These are phyloP conservation scores for Trametes cingulata DNA, from an alignment of 768 basidiomycete genomes.

Conservation along the genomic window DNA sequence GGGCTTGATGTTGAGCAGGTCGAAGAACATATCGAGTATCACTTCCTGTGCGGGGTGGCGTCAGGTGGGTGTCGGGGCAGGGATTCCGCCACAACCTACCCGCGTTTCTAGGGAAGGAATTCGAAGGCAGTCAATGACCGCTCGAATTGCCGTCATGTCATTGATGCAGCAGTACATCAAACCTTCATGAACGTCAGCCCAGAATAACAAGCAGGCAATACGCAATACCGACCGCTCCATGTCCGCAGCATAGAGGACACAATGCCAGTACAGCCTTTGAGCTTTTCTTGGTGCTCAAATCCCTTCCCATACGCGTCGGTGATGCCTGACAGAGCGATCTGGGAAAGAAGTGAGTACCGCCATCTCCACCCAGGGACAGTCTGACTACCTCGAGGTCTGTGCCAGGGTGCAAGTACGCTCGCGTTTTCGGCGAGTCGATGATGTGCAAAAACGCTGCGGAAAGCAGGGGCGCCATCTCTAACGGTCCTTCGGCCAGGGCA, in stretches of 20 bases:
- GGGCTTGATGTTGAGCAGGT: slow-evolving; percentile 86
- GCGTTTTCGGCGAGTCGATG: slow-evolving; percentile 80
- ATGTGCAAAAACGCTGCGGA: slow-evolving; percentile 81
- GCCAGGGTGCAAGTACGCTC: slow-evolving; percentile 76
- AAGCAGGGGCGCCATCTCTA: slow-evolving; percentile 76
- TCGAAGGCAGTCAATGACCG: slow-evolving; percentile 80
- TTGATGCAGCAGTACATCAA: slow-evolving; percentile 94
- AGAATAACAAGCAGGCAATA: neutral
- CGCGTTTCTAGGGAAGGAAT: slow-evolving; percentile 87
- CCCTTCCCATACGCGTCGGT: slow-evolving; percentile 93
- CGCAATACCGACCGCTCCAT: slow-evolving; percentile 78
- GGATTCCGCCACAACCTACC: slow-evolving; percentile 44
- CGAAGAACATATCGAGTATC: slow-evolving; percentile 92
- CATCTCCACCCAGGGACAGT: neutral
- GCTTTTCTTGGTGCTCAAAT: slow-evolving; percentile 72
- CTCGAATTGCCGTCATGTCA: slow-evolving; percentile 81
- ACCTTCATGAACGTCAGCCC: slow-evolving; percentile 43
- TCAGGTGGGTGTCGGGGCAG: neutral
- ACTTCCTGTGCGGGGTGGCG: slow-evolving; percentile 71
- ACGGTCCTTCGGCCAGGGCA: slow-evolving; percentile 86
- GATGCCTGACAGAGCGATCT: slow-evolving; percentile 87
- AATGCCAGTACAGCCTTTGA: slow-evolving; percentile 75
- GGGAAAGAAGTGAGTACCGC: neutral
- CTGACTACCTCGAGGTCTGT: slow-evolving; percentile 88
- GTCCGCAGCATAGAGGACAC: slow-evolving; percentile 83